Percentiles rank a stretch among this genome's conserved stretches.
Evolutionary conservation across 2,329 filamentous ascomycete genomes (phyloP).

Genomic region (Exophiala alcalophila): DNA sequence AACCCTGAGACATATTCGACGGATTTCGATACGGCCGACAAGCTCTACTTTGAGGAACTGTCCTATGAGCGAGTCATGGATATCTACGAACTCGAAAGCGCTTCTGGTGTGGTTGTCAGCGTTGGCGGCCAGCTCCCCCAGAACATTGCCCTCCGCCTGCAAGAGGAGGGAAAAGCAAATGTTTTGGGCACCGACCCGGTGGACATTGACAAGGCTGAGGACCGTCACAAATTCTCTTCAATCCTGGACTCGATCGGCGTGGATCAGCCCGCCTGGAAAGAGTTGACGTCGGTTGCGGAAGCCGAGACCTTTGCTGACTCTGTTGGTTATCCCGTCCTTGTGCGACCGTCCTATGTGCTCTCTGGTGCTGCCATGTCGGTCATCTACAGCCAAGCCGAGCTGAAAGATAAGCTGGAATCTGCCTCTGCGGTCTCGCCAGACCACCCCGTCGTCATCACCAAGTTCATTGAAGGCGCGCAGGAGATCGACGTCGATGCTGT

Average conservation of each 20-base stretch:
- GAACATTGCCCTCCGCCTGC: slow-evolving; percentile 91
- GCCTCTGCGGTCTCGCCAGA: slow-evolving; percentile 89
- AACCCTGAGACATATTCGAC: slow-evolving; percentile 80
- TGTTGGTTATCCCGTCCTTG: slow-evolving; percentile 90
- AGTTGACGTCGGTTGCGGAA: slow-evolving; percentile 82
- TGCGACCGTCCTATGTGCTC: slow-evolving; percentile 91
- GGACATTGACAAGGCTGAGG: slow-evolving; percentile 97
- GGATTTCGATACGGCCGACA: slow-evolving; percentile 86
- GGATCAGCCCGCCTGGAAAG: slow-evolving; percentile 97
- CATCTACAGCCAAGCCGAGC: slow-evolving; percentile 80
- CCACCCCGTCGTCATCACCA: slow-evolving; percentile 95
- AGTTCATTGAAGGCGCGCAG: slow-evolving; percentile 94
- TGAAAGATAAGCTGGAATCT: slow-evolving; percentile 91
- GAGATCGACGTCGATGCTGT: slow-evolving; percentile 97
- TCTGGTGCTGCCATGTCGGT: slow-evolving; percentile 99
- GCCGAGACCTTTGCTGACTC: slow-evolving; percentile 81
- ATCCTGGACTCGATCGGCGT: slow-evolving; percentile 96
- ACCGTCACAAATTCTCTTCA: slow-evolving; percentile 96
- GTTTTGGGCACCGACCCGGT: slow-evolving; percentile 88
- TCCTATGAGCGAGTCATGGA: slow-evolving; percentile 98
- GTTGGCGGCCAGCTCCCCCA: slow-evolving; percentile 95
- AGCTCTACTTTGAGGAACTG: slow-evolving; percentile 93
- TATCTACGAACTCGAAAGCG: slow-evolving; percentile 88
- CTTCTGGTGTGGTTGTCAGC: slow-evolving; percentile 86
- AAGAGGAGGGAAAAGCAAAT: slow-evolving; percentile 85